Evolutionary conservation across 495 filamentous ascomycete species (phyloP).

Genomic region (Hypoxylon lienhwacheense): DNA sequence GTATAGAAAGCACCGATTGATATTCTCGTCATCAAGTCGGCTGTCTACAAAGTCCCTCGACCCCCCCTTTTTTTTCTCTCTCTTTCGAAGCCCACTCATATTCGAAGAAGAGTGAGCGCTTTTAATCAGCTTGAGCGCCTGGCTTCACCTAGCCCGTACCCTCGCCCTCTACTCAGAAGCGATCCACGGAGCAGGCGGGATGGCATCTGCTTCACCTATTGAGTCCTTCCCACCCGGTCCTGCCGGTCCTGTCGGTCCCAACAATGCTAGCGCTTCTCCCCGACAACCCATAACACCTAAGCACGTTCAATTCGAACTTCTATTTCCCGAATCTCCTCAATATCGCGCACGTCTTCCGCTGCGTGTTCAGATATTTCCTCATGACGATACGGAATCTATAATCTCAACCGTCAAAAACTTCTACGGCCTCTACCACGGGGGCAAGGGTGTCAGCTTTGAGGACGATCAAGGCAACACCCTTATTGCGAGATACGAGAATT

Average conservation of each 20-base stretch:
- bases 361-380: conserved; percentile 86
- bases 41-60: conserved; percentile 23
- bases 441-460: conserved; percentile 85
- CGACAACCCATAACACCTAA: conserved; percentile 61
- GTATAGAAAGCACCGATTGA: conserved; percentile 19
- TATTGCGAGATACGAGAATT: conserved; percentile 94
- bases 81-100: conserved; percentile 18
- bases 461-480: conserved; percentile 82
- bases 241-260: conserved; percentile 37
- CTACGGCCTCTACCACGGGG: conserved; percentile 79
- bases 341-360: conserved; percentile 80
- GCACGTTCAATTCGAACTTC: conserved; percentile 81
- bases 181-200: conserved; percentile 41
- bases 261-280: conserved; percentile 51
- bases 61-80: conserved; percentile 17
- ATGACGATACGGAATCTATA: conserved; percentile 95
- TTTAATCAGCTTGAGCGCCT: conserved; percentile 23
- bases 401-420: conserved; percentile 97
- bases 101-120: conserved; percentile 36
- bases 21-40: conserved; percentile 30
- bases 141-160: conserved; percentile 16
- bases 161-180: conserved; percentile 29
- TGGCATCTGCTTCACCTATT: conserved; percentile 54
- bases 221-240: conserved; percentile 35
- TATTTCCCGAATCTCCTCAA: conserved; percentile 72